These are phyloP conservation scores for Fusarium albosuccineum DNA, from an alignment of 2,329 filamentous ascomycete species.

Conservation along the genomic window DNA sequence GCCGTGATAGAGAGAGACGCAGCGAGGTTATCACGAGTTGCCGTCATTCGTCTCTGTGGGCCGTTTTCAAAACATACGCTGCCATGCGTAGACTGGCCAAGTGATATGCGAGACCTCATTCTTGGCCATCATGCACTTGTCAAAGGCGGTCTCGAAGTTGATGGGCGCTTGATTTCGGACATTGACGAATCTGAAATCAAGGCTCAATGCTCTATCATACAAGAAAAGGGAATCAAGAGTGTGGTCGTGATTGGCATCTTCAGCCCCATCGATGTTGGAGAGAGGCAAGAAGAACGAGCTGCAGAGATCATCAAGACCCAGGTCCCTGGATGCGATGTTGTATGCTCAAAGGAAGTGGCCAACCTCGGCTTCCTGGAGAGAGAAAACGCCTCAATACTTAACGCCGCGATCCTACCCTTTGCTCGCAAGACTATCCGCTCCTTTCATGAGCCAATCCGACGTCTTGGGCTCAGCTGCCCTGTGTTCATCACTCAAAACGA, in stretches of 20 bases:
- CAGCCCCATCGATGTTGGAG: slow-evolving; percentile 64
- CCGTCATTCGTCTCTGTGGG: slow-evolving; percentile 67
- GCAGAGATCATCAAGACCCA: slow-evolving; percentile 57
- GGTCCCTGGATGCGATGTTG: slow-evolving; percentile 59
- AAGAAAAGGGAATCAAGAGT: slow-evolving; percentile 58
- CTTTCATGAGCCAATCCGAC: slow-evolving; percentile 65
- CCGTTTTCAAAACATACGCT: slow-evolving; percentile 65
- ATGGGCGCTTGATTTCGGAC: slow-evolving; percentile 61
- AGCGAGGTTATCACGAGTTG: slow-evolving; percentile 62
- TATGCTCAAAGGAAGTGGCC: slow-evolving; percentile 65
- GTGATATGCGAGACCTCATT: slow-evolving; percentile 61
- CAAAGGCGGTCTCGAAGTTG: slow-evolving; percentile 65
- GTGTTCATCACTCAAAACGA: slow-evolving; percentile 75
- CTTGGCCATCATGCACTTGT: slow-evolving; percentile 60
- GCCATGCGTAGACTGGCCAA: slow-evolving; percentile 67
- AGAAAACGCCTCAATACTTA: slow-evolving; percentile 75
- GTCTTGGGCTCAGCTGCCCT: slow-evolving; percentile 64
- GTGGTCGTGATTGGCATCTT: slow-evolving; percentile 65
- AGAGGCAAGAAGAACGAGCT: slow-evolving; percentile 63
- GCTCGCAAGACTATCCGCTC: slow-evolving; percentile 68
- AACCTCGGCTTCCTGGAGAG: slow-evolving; percentile 70
- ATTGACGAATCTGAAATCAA: slow-evolving; percentile 59
- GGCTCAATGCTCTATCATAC: slow-evolving; percentile 55
- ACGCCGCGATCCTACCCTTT: slow-evolving; percentile 71
- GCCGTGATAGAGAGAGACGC: slow-evolving; percentile 68